Evolutionary conservation across 23 red algal genomes (phyloP).

Genomic region (Agarophyton chilense): DNA sequence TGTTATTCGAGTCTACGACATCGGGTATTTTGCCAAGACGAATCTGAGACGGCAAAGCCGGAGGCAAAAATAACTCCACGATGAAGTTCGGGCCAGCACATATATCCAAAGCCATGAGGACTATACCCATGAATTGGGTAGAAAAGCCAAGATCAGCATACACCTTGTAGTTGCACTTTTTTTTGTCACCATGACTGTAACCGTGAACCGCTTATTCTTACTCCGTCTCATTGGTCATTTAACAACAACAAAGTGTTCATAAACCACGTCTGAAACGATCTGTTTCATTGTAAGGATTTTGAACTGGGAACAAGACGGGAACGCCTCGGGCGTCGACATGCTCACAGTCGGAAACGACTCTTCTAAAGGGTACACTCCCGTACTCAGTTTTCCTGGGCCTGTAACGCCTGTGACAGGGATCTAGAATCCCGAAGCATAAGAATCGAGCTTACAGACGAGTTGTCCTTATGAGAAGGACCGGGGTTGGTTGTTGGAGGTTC

Average conservation of each 20-base stretch:
- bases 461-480: not conserved
- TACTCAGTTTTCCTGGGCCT: not conserved
- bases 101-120: slow-evolving; percentile 7
- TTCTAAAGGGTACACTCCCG: not conserved
- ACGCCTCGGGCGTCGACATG: not conserved
- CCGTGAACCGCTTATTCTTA: not conserved
- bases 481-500: not conserved
- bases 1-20: slow-evolving; percentile 8
- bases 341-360: not conserved
- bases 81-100: slow-evolving; percentile 33
- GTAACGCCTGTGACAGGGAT: too few relatives aligned
- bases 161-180: slow-evolving; percentile 30
- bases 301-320: not conserved
- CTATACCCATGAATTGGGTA: not conserved
- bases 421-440: too few relatives aligned
- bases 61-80: not conserved
- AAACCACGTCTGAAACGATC: not conserved
- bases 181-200: too few relatives aligned
- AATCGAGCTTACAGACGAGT: not conserved
- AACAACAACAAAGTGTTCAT: not conserved
- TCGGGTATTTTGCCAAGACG: not conserved
- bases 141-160: slow-evolving; percentile 32
- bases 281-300: not conserved
- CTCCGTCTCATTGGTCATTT: not conserved
- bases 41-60: too few relatives aligned